phyloP scores from a whole-genome alignment of 768 basidiomycete species.

The Auricularia sp. region DNA sequence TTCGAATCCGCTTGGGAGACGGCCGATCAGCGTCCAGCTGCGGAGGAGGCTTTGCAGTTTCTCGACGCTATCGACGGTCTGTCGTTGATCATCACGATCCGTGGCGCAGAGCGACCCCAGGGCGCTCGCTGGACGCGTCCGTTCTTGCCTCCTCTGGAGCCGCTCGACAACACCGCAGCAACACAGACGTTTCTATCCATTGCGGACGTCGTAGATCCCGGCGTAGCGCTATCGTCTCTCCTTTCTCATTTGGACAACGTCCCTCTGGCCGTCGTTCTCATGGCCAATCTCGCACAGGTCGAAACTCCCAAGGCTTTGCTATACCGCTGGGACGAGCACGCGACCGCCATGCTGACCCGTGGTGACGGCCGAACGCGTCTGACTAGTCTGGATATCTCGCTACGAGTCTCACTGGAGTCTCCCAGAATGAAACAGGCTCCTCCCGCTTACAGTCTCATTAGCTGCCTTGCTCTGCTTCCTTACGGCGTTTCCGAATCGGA shows the following conservation, averaged over 20 bases:
- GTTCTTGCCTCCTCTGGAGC: not conserved
- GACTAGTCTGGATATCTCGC: not conserved
- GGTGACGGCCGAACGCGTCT: not conserved
- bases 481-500: constrained; percentile 9
- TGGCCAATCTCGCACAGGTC: not conserved
- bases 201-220: not conserved
- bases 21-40: not conserved
- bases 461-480: not conserved
- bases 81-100: not conserved
- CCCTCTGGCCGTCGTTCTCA: not conserved
- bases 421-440: not conserved
- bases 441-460: not conserved
- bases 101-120: not conserved
- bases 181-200: not conserved
- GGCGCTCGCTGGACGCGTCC: not conserved
- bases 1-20: not conserved
- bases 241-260: not conserved
- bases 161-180: not conserved
- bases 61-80: not conserved
- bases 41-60: not conserved
- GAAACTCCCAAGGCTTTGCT: not conserved
- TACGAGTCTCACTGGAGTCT: not conserved
- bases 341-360: not conserved
- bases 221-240: not conserved
- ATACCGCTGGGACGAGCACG: not conserved